A percentile compares a stretch with the other conserved stretches of the same genome.
These are phyloP conservation scores for Actinomucor elegans DNA, from an alignment of 371 early-diverging fungal genomes.

Conservation along the genomic window DNA sequence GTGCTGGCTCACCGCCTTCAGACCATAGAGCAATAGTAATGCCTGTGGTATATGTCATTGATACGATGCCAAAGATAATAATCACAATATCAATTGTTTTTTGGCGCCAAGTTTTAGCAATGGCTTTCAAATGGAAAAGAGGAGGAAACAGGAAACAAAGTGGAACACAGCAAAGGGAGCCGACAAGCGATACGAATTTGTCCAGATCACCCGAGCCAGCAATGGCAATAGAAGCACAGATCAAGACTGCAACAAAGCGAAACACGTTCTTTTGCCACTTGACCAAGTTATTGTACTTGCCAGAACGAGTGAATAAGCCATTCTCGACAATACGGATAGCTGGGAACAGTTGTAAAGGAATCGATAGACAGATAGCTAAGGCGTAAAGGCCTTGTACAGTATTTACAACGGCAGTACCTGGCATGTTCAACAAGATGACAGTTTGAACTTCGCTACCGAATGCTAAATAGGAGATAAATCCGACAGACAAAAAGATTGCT, in stretches of 20 bases:
- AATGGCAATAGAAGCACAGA: slow-evolving; percentile 70
- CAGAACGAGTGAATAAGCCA: slow-evolving; percentile 60
- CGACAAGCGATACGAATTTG: slow-evolving; percentile 85
- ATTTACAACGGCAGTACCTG: slow-evolving; percentile 57
- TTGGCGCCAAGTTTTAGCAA: slow-evolving; percentile 43
- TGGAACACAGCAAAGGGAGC: slow-evolving; percentile 62
- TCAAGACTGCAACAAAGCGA: slow-evolving; percentile 56
- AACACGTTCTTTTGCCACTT: slow-evolving; percentile 90
- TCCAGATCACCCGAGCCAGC: slow-evolving; percentile 74
- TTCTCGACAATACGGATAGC: slow-evolving; percentile 84
- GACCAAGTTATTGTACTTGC: slow-evolving; percentile 63
- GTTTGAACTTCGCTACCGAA: slow-evolving; percentile 81
- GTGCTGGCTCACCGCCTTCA: slow-evolving; percentile 33
- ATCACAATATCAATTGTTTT: slow-evolving; percentile 56
- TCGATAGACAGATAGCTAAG: slow-evolving; percentile 81
- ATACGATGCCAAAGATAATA: slow-evolving; percentile 69
- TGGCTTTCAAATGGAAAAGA: slow-evolving; percentile 74
- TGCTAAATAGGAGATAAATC: slow-evolving; percentile 74
- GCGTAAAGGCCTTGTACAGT: slow-evolving; percentile 78
- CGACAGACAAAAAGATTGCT: slow-evolving; percentile 70
- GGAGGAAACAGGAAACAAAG: slow-evolving; percentile 83
- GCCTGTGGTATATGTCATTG: slow-evolving; percentile 77
- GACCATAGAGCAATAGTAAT: slow-evolving; percentile 76
- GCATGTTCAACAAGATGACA: slow-evolving; percentile 79
- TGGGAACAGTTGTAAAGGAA: slow-evolving; percentile 87